Base-by-base conservation (phyloP, 306 rosid species). In the Neltuma alba region DNA sequence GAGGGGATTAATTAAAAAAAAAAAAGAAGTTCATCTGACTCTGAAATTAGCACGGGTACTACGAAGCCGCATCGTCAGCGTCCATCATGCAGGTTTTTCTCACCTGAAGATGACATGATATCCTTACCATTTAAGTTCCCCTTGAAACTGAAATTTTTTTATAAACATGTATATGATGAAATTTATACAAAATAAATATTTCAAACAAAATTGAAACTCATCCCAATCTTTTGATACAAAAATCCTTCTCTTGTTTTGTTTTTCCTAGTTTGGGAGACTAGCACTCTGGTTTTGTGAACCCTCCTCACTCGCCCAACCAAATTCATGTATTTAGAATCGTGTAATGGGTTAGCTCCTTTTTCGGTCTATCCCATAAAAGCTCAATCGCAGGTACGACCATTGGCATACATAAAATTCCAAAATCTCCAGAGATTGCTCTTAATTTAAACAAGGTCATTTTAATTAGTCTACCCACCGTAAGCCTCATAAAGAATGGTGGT, bases 401-500 rank as follows among this genome's bases (percentile, higher is more conserved):
- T 40, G 41, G 52, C 79, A 75, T 34, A 75, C 70, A 75, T 58
- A 78, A 79, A 69, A 76, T 78, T 81, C 72, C 76, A 70, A 79
- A 69, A 73, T 79, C 70, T 67, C 40, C 54, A 78, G 72, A 82
- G 58, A 40, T 50, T 42, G 34, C 74, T 76, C 20, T 21, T 34
- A 79, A 72, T 63, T 72, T 62, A 45, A 58, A 74, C 74, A 50
- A 18, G 82, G 81, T 27, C 54, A 70, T 76, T 36, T 76, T 54
- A 21, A 50, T 41, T 71, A 75, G 62, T 69, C 75, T 42, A 71
- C 47, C 78, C 76, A 80, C 79, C 68, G 41, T 44, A 27, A 62
- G 77, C 80, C 77, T 88, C 85, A 89, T 44, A 79, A 86, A 71
- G 95, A 86, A 78, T 84, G 92, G 44, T 82, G 94, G 38, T 85